Evolutionary conservation across 495 filamentous ascomycete species (phyloP).

Genomic region (Aspergillus egyptiacus): DNA sequence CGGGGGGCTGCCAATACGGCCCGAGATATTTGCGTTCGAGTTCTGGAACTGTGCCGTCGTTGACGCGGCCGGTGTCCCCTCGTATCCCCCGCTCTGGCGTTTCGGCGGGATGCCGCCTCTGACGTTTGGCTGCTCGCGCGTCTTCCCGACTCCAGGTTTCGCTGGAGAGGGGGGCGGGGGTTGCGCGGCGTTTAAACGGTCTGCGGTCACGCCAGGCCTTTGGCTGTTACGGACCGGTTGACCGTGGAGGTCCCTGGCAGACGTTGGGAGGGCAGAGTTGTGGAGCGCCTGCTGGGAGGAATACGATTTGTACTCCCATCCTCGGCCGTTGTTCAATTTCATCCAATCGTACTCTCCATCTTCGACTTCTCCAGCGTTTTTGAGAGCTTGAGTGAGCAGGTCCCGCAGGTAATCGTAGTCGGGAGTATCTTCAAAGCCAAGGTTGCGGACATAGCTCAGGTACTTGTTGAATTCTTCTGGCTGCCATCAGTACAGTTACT

Average conservation of each 20-base stretch:
- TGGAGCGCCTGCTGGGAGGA: slow-evolving; percentile 70
- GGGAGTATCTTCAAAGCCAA: slow-evolving; percentile 96
- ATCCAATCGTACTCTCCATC: slow-evolving; percentile 99
- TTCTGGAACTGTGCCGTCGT: slow-evolving; percentile 88
- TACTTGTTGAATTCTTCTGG: slow-evolving; percentile 95
- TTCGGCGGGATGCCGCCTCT: slow-evolving; percentile 62
- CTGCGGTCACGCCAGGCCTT: slow-evolving; percentile 63
- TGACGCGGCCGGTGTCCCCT: slow-evolving; percentile 75
- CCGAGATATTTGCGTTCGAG: slow-evolving; percentile 77
- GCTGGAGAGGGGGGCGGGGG: slow-evolving; percentile 84
- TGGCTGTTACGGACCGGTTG: slow-evolving; percentile 55
- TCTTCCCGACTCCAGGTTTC: slow-evolving; percentile 72
- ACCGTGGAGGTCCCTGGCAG: slow-evolving; percentile 70
- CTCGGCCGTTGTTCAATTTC: slow-evolving; percentile 94
- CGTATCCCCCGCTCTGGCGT: slow-evolving; percentile 70
- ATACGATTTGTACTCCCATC: slow-evolving; percentile 90
- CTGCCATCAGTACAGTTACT: slow-evolving; percentile 11
- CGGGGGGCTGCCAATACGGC: slow-evolving; percentile 52
- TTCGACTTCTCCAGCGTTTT: slow-evolving; percentile 89
- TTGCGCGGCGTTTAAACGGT: slow-evolving; percentile 96
- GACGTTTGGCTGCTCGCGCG: slow-evolving; percentile 76
- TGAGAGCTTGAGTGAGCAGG: slow-evolving; percentile 92
- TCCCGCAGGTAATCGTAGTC: slow-evolving; percentile 98
- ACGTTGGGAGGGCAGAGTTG: slow-evolving; percentile 66
- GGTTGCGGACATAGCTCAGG: slow-evolving; percentile 91